Evolutionary conservation across 768 basidiomycete genomes (phyloP).

Genomic region (Kwoniella dejecticola): DNA sequence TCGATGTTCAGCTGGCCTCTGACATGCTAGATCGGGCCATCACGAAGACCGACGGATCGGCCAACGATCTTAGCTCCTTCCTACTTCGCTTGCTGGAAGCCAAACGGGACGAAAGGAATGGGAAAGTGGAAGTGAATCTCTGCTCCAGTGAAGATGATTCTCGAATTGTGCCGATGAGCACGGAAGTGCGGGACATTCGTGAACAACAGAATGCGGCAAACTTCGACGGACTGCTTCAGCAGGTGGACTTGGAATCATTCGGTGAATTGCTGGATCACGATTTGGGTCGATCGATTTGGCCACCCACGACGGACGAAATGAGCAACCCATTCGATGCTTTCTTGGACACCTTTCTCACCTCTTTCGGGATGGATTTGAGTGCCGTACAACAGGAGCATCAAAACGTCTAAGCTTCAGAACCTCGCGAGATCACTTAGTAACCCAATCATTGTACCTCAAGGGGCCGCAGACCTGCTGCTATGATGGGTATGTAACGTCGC

Average conservation of each 20-base stretch:
- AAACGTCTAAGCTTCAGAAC: too few relatives aligned
- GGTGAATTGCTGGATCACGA: constrained; percentile 13
- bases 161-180: too few relatives aligned
- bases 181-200: too few relatives aligned
- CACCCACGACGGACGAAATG: constrained; percentile 14
- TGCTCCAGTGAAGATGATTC: too few relatives aligned
- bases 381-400: background rate
- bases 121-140: too few relatives aligned
- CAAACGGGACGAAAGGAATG: too few relatives aligned
- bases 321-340: background rate
- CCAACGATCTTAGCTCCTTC: constrained; percentile 30
- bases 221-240: too few relatives aligned
- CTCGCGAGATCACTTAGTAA: too few relatives aligned
- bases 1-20: constrained; percentile 19
- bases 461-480: too few relatives aligned
- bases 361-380: background rate
- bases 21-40: constrained; percentile 38
- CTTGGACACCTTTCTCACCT: constrained; percentile 17
- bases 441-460: too few relatives aligned
- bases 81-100: constrained; percentile 26
- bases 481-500: too few relatives aligned
- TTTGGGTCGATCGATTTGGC: constrained; percentile 22
- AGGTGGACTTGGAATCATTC: constrained; percentile 24
- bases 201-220: too few relatives aligned
- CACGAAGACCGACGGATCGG: constrained; percentile 26